Percentiles rank a stretch among this genome's conserved stretches.
These are phyloP conservation scores for Capsella rubella DNA, from an alignment of 441 rosid genomes.

Conservation along the genomic window DNA sequence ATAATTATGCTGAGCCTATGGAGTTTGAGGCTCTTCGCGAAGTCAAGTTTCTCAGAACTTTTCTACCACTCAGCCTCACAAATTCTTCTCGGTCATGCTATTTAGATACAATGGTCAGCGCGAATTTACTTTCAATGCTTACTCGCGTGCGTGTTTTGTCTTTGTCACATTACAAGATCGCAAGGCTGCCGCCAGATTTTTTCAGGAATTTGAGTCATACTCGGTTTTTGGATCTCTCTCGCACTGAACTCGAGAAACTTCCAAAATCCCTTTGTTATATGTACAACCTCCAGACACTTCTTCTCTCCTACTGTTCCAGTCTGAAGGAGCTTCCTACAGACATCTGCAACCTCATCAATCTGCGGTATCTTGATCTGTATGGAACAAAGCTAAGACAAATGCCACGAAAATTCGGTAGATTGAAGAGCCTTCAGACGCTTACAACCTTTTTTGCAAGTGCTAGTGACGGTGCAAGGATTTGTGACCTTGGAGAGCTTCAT, in stretches of 20 bases:
- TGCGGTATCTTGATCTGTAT: conserved; percentile 42
- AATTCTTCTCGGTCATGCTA: conserved; percentile 37
- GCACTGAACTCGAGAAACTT: conserved; percentile 42
- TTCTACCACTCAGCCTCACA: conserved; percentile 48
- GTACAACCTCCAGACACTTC: conserved; percentile 48
- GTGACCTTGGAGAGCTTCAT: conserved; percentile 39
- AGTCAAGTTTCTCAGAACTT: conserved; percentile 45
- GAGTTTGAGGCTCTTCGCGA: conserved; percentile 44
- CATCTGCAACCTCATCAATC: conserved; percentile 43
- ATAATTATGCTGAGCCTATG: conserved; percentile 33
- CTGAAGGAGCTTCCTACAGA: conserved; percentile 43
- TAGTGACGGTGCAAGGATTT: conserved; percentile 32
- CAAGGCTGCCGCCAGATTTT: conserved; percentile 39
- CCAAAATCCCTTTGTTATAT: conserved; percentile 40
- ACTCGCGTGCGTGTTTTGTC: conserved; percentile 47
- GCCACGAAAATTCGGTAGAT: conserved; percentile 39
- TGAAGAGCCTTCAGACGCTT: conserved; percentile 41
- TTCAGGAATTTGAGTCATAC: conserved; percentile 43
- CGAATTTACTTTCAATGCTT: conserved; percentile 38
- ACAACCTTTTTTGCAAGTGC: conserved; percentile 43
- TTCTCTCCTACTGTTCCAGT: conserved; percentile 39
- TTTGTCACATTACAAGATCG: conserved; percentile 43
- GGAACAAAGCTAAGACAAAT: conserved; percentile 44
- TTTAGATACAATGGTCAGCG: conserved; percentile 43
- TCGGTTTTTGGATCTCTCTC: conserved; percentile 50